Evolutionary conservation across 2,329 filamentous ascomycete genomes (phyloP).

Genomic region (Hypoxylon sp.): DNA sequence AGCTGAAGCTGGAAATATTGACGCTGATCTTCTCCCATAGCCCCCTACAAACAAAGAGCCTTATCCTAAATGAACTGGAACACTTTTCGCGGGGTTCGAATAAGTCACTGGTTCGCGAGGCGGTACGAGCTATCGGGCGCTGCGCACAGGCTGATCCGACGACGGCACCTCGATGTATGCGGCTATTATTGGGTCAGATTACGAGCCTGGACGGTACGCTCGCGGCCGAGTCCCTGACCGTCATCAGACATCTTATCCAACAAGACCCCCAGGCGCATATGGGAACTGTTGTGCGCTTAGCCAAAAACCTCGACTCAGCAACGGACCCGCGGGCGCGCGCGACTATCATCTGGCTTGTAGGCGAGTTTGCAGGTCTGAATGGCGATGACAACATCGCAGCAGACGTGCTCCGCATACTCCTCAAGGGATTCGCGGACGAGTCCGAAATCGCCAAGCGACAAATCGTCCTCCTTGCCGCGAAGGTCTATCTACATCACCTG

Average conservation of each 20-base stretch:
- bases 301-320: constrained; percentile 88
- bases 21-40: constrained; percentile 90
- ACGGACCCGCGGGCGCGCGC: constrained; percentile 88
- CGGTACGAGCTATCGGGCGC: constrained; percentile 89
- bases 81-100: constrained; percentile 84
- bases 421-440: constrained; percentile 85
- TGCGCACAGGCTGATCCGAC: constrained; percentile 81
- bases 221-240: constrained; percentile 91
- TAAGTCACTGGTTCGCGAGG: constrained; percentile 81
- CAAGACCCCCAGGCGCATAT: constrained; percentile 82
- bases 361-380: constrained; percentile 85
- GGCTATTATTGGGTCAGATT: constrained; percentile 84
- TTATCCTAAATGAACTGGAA: constrained; percentile 91
- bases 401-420: constrained; percentile 87
- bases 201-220: constrained; percentile 86
- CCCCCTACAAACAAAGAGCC: constrained; percentile 76
- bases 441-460: constrained; percentile 87
- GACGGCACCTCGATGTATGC: constrained; percentile 80
- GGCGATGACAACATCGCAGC: constrained; percentile 89
- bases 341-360: constrained; percentile 96
- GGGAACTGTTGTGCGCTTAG: constrained; percentile 85
- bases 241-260: constrained; percentile 94
- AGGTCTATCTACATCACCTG: constrained; percentile 91
- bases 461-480: constrained; percentile 91
- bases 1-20: constrained; percentile 88